phyloP scores from a whole-genome alignment of 129 eudicot genomes.

The Flaveria sonorensis region DNA sequence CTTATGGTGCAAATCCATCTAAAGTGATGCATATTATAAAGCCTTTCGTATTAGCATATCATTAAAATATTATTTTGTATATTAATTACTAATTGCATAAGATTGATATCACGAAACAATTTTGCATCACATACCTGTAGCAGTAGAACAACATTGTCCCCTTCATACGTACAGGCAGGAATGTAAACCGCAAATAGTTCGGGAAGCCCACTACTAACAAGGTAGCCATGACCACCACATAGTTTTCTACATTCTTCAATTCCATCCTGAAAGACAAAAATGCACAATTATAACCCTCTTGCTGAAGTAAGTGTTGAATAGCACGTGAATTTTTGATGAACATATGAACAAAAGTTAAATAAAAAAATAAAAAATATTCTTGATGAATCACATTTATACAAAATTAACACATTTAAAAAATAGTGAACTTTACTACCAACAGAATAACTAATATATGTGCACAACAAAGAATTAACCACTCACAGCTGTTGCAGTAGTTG shows the following conservation, averaged over 20 bases:
- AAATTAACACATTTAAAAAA: not conserved
- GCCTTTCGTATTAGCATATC: not conserved
- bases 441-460: not conserved
- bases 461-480: slow-evolving; percentile 26
- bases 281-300: slow-evolving; percentile 8
- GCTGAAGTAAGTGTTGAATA: not conserved
- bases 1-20: not conserved
- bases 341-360: not conserved
- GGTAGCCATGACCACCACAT: slow-evolving; percentile 99
- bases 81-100: not conserved
- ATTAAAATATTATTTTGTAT: not conserved
- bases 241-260: slow-evolving; percentile 93
- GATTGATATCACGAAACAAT: not conserved
- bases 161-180: slow-evolving; percentile 99
- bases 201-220: slow-evolving; percentile 96
- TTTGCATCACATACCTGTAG: slow-evolving; percentile 66
- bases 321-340: not conserved
- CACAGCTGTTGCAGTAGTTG: slow-evolving; percentile 91
- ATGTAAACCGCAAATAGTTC: slow-evolving; percentile 95
- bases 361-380: not conserved
- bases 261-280: slow-evolving; percentile 62
- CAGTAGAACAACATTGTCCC: slow-evolving; percentile 84
- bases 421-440: not conserved
- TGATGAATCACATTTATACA: slow-evolving; percentile 6
- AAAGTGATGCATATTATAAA: not conserved